A percentile compares a stretch with the other conserved stretches of the same genome.
phyloP scores from a whole-genome alignment of 441 rosid genomes.

The Pelargonium cotyledonis region DNA sequence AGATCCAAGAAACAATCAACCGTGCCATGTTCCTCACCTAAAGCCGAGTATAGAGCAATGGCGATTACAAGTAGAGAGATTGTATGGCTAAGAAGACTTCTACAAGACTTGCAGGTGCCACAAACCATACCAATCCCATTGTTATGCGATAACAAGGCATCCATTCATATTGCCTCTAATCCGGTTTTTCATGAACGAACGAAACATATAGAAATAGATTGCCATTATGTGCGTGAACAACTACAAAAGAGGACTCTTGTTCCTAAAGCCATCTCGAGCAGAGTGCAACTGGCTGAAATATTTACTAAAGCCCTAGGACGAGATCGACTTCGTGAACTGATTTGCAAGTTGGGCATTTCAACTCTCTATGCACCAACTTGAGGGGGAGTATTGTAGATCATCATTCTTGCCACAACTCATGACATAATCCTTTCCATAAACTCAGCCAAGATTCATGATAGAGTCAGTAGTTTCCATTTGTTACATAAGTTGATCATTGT shows the following conservation, averaged over 20 bases:
- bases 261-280: too few relatives aligned
- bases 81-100: background rate
- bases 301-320: too few relatives aligned
- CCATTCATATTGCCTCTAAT: background rate
- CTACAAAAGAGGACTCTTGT: background rate
- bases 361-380: too few relatives aligned
- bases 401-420: too few relatives aligned
- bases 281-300: too few relatives aligned
- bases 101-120: background rate
- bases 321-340: too few relatives aligned
- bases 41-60: conserved; percentile 2
- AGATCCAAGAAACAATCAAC: background rate
- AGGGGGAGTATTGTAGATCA: too few relatives aligned
- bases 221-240: background rate
- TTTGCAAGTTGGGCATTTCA: too few relatives aligned
- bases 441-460: too few relatives aligned
- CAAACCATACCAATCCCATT: background rate
- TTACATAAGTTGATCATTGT: too few relatives aligned
- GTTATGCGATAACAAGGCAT: background rate
- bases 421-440: too few relatives aligned
- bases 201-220: background rate
- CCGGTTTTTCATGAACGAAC: background rate
- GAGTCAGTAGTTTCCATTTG: too few relatives aligned
- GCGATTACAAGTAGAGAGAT: background rate
- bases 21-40: background rate